A percentile compares a stretch with the other conserved stretches of the same genome.
Conservation (phyloP, 768 basidiomycete genomes). For the Lactifluus rugatus region DNA sequence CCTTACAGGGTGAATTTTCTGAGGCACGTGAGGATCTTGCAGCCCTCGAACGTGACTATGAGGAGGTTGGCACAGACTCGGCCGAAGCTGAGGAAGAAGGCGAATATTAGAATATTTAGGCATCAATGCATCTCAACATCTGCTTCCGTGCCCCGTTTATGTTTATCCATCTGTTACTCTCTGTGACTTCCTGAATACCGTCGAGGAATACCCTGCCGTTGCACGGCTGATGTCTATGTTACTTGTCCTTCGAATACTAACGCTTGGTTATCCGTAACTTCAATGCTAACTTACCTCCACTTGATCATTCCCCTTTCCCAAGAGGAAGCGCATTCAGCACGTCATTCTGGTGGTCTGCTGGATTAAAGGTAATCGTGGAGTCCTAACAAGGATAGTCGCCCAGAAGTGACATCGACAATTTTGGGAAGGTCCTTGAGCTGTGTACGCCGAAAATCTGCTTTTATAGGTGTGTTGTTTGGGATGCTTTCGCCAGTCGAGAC, state of each 20-base stretch:
- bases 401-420: no score
- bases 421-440: no score
- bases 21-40: slow-evolving; percentile 98
- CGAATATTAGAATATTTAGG: slow-evolving; percentile 37
- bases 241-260: slow-evolving; percentile 19
- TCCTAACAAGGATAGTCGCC: no score
- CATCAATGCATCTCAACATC: not conserved
- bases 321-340: not conserved
- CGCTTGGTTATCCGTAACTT: slow-evolving; percentile 18
- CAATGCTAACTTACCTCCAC: slow-evolving; percentile 18
- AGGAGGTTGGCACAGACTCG: slow-evolving; percentile 78
- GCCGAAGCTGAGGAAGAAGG: slow-evolving; percentile 60
- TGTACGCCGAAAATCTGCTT: no score
- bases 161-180: slow-evolving; percentile 2
- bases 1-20: slow-evolving; percentile 81
- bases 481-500: no score
- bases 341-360: not conserved
- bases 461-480: no score
- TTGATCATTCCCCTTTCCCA: not conserved
- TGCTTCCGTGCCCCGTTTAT: not conserved
- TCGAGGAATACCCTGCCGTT: slow-evolving; percentile 8
- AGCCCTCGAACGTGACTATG: slow-evolving; percentile 92
- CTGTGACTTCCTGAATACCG: not conserved
- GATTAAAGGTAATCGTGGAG: not conserved
- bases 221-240: slow-evolving; percentile 12